phyloP scores from a whole-genome alignment of 169 alveolate genomes.

The Cryptosporidium parvum region DNA sequence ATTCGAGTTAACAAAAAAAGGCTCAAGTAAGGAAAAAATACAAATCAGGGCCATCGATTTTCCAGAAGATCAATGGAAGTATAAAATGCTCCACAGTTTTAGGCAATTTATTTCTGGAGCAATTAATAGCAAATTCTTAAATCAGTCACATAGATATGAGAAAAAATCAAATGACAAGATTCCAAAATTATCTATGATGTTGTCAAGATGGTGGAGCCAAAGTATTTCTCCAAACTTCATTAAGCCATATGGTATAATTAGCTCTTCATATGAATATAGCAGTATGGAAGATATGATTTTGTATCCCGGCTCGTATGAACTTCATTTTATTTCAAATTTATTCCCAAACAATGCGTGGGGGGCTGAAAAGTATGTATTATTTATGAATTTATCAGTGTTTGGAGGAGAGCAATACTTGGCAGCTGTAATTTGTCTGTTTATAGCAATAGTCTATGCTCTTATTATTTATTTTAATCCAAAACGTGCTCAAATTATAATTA shows the following conservation, averaged over 20 bases:
- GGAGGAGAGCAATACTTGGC: slow-evolving; percentile 70
- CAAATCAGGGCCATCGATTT: slow-evolving; percentile 11
- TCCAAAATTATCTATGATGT: slow-evolving; percentile 41
- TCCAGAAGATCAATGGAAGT: slow-evolving; percentile 75
- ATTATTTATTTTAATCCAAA: slow-evolving; percentile 63
- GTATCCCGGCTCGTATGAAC: slow-evolving; percentile 66
- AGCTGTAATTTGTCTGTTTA: slow-evolving; percentile 51
- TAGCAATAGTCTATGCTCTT: slow-evolving; percentile 30
- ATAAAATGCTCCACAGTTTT: slow-evolving; percentile 33
- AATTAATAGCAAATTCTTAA: background rate
- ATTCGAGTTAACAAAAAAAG: slow-evolving; percentile 24
- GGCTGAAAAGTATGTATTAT: slow-evolving; percentile 48
- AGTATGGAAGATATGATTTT: slow-evolving; percentile 15
- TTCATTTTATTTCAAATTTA: slow-evolving; percentile 43
- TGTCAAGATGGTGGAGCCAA: slow-evolving; percentile 72
- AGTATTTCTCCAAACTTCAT: slow-evolving; percentile 66
- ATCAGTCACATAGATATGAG: background rate
- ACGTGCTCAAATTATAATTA: slow-evolving; percentile 52
- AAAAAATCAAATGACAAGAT: slow-evolving; percentile 16
- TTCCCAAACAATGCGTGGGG: slow-evolving; percentile 76
- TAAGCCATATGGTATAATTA: slow-evolving; percentile 53
- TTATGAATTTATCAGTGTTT: slow-evolving; percentile 53
- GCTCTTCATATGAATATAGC: slow-evolving; percentile 57
- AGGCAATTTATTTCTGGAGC: slow-evolving; percentile 31
- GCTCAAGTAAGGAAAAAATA: slow-evolving; percentile 8